A percentile compares a stretch with the other conserved stretches of the same genome.
phyloP scores from a whole-genome alignment of 177 flowering plant species.

The Telopea speciosissima region DNA sequence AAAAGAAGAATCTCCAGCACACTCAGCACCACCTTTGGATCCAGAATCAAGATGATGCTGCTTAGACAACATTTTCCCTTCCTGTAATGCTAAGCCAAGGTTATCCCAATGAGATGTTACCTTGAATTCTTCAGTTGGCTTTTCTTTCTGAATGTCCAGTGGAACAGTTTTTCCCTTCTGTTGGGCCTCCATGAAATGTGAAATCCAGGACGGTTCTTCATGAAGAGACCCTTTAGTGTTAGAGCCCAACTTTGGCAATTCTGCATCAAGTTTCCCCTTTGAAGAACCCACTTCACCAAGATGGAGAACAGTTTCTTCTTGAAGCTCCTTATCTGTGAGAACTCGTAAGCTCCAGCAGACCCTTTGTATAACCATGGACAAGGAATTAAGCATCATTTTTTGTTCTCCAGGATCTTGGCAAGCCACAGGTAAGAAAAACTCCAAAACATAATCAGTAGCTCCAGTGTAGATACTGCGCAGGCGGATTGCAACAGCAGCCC shows the following conservation, averaged over 20 bases:
- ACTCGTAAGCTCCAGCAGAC: conserved; percentile 44
- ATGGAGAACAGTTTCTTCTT: conserved; percentile 27
- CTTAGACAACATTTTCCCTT: conserved; percentile 13
- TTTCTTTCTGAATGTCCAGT: conserved; percentile 21
- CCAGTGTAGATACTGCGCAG: conserved; percentile 48
- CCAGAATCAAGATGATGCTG: conserved; percentile 28
- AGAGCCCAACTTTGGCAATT: conserved; percentile 11
- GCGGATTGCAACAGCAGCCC: conserved; percentile 79
- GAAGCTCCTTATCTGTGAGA: conserved; percentile 53
- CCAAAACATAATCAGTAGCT: conserved; percentile 57
- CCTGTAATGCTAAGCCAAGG: conserved; percentile 14
- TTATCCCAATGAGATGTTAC: conserved; percentile 34
- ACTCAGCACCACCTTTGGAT: conserved; percentile 21
- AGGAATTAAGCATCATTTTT: conserved; percentile 39
- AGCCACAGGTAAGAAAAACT: conserved; percentile 69
- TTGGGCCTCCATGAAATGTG: conserved; percentile 19
- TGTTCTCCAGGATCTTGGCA: conserved; percentile 50
- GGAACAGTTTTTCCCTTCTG: conserved; percentile 21
- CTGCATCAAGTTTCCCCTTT: conserved; percentile 16
- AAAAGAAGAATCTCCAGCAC: conserved; percentile 29
- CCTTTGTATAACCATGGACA: conserved; percentile 44
- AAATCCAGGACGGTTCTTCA: conserved; percentile 26
- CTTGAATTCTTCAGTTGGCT: conserved; percentile 21
- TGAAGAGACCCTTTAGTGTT: conserved; percentile 19
- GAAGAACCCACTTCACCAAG: conserved; percentile 25